Conservation (phyloP, 768 basidiomycete species). For the Leccinellum albellum region DNA sequence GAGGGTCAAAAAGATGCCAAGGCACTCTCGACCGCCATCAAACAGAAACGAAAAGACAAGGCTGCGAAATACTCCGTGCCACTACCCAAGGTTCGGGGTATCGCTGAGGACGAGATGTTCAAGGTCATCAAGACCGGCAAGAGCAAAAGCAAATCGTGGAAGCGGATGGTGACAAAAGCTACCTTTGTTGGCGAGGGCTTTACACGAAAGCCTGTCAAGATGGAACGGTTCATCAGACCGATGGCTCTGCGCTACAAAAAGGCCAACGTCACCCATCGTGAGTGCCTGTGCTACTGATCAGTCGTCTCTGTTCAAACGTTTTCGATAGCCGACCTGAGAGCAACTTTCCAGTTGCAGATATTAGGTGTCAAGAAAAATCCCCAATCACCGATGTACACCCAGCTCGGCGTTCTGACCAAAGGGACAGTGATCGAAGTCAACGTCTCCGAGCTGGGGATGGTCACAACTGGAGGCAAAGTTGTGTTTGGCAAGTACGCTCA, state of each 20-base stretch:
- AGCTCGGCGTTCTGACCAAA: conserved; percentile 95
- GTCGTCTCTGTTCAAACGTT: not conserved
- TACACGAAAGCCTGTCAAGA: conserved; percentile 97
- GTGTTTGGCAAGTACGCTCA: conserved; percentile 93
- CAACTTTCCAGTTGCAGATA: conserved; percentile 98
- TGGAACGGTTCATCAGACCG: conserved; percentile 96
- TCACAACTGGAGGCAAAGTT: conserved; percentile 94
- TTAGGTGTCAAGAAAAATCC: conserved; percentile 99
- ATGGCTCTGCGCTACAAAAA: conserved; percentile 98
- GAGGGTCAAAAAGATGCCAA: conserved; percentile 99
- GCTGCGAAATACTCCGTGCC: conserved; percentile 98
- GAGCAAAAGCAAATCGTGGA: conserved; percentile 95
- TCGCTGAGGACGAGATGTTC: conserved; percentile 99
- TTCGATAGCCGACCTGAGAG: conserved; percentile 83
- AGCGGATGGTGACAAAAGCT: conserved; percentile 98
- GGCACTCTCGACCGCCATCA: conserved; percentile 91
- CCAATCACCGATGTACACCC: conserved; percentile 96
- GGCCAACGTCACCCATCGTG: conserved; percentile 98
- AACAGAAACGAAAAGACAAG: conserved; percentile 98
- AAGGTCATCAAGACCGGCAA: conserved; percentile 98
- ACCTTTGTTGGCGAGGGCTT: conserved; percentile 99
- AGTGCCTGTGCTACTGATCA: conserved; percentile 21
- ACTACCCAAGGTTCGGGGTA: conserved; percentile 93
- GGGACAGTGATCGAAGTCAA: conserved; percentile 99
- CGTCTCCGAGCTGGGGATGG: conserved; percentile 96